Conservation (phyloP, 805 yeast species). For the Ogataea siamensis region DNA sequence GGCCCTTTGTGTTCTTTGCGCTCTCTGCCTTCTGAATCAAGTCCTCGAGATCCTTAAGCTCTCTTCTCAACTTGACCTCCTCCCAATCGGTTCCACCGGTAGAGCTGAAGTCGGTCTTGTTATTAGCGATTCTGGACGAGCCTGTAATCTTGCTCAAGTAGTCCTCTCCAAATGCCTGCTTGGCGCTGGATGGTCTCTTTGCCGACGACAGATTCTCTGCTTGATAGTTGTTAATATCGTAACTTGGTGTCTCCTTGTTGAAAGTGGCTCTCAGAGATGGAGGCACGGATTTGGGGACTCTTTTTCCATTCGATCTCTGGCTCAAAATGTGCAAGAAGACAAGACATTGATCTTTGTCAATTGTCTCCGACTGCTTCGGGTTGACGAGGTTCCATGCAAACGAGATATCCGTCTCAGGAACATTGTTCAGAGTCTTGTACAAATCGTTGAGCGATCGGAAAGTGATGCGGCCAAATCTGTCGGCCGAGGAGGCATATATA, state of each 20-base stretch:
- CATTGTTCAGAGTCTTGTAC: conserved; percentile 63
- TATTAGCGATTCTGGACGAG: conserved; percentile 28
- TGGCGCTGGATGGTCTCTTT: conserved; percentile 15
- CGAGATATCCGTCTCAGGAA: conserved; percentile 81
- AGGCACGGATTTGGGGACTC: conserved; percentile 94
- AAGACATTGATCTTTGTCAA: conserved; percentile 89
- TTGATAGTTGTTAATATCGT: conserved; percentile 41
- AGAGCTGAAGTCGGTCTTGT: conserved; percentile 70
- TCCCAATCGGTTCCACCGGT: conserved; percentile 91
- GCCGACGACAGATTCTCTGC: conserved; percentile 17
- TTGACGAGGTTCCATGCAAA: conserved; percentile 95
- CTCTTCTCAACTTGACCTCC: conserved; percentile 76
- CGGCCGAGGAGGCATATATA: conserved; percentile 71
- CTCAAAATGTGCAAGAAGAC: conserved; percentile 88
- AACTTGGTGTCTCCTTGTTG: conserved; percentile 78
- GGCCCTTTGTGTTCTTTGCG: conserved; percentile 39
- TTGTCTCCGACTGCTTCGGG: conserved; percentile 81
- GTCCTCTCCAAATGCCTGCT: conserved; percentile 49
- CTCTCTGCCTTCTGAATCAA: conserved; percentile 56
- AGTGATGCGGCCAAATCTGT: conserved; percentile 73
- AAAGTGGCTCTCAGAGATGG: conserved; percentile 88
- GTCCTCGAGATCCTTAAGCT: conserved; percentile 71
- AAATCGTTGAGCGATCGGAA: conserved; percentile 70
- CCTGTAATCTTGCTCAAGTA: conserved; percentile 51
- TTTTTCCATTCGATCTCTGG: conserved; percentile 74